Conservation (phyloP, 495 filamentous ascomycete genomes). For the Hypoxylon crocopeplum region DNA sequence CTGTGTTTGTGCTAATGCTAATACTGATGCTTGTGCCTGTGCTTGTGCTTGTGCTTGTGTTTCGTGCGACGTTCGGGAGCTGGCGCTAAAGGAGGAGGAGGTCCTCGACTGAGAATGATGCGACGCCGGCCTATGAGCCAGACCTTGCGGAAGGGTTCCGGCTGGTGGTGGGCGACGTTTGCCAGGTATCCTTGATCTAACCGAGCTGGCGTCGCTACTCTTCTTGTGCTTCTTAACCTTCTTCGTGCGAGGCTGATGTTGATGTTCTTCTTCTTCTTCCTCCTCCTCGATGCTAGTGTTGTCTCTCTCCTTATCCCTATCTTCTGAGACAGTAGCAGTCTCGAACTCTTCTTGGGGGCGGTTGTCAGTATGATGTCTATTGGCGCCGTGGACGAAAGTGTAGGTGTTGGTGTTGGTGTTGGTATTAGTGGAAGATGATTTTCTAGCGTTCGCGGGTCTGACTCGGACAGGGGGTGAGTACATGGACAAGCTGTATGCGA, state of each 20-base stretch:
- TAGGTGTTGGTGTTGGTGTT: constrained; percentile 20
- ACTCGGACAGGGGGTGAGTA: constrained; percentile 37
- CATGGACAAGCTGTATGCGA: constrained; percentile 37
- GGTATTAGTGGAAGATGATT: constrained; percentile 19
- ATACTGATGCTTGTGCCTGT: constrained; percentile 15
- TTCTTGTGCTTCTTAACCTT: constrained; percentile 49
- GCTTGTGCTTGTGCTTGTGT: constrained; percentile 21
- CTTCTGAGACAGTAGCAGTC: too few species aligned
- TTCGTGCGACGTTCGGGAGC: constrained; percentile 34
- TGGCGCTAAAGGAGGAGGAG: constrained; percentile 32
- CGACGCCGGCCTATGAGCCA: constrained; percentile 29
- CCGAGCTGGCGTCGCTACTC: constrained; percentile 37
- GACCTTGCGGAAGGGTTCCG: constrained; percentile 32
- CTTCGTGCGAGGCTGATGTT: constrained; percentile 3
- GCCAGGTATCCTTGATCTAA: constrained; percentile 37
- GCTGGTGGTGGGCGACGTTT: constrained; percentile 39
- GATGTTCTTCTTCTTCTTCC: background rate
- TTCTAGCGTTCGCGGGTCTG: constrained; percentile 33
- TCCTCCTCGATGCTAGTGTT: constrained; percentile 14
- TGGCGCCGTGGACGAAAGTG: constrained; percentile 32
- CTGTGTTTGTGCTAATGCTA: background rate
- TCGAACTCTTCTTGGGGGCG: background rate
- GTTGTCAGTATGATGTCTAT: constrained; percentile 15
- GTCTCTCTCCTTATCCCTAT: background rate
- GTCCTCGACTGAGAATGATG: constrained; percentile 30